Base-by-base conservation (phyloP, 805 yeast genomes). In the Lachancea sp. region DNA sequence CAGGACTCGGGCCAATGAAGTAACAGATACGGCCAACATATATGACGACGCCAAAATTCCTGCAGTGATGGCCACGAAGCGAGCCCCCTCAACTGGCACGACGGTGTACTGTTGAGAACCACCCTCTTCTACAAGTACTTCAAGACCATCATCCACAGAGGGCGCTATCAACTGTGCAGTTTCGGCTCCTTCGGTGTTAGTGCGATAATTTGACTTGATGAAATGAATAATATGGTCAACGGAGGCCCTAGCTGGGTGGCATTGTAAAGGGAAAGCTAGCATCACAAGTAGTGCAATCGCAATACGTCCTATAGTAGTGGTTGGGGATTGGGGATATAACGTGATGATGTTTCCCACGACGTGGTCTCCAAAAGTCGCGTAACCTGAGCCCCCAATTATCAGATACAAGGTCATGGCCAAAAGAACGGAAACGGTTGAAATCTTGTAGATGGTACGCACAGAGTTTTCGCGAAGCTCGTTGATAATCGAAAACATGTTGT, bases 231-330 rank as follows among this genome's bases (percentile, higher is more conserved):
- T 78, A 58, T 86, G 86, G 53, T 83, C 79, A 29, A 83, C 70
- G 0, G 95, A 85, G 2, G 83, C 80, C 50, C 96, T 71, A 22
- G 94, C 85, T 0, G 97, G 97, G 52, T 88, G 95, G 52, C 88
- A 75, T 72, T 87, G 95, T 47, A 89, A 64, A 5, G 97, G 96
- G 58, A 78, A 88, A n/a, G 92, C 83, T 41, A 87, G 70, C 48
- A 82, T 71, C 18, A 89, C 96, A 60, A 88, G 65, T 7, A 85
- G 68, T 4, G 83, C 90, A 47, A 88, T 88, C 3, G 89, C 83
- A 8, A 82, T 64, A 48, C 94, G 70, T 2, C 95, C 97, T 32
- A 89, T 61, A 0, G 87, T 82, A 1, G 92, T 76, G n/a, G 81
- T 67, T 9, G 70, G 45, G 0, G 79, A 70, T 29, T 70, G 70